Conservation (phyloP, 768 basidiomycete genomes). For the Lentinula guzmanii region DNA sequence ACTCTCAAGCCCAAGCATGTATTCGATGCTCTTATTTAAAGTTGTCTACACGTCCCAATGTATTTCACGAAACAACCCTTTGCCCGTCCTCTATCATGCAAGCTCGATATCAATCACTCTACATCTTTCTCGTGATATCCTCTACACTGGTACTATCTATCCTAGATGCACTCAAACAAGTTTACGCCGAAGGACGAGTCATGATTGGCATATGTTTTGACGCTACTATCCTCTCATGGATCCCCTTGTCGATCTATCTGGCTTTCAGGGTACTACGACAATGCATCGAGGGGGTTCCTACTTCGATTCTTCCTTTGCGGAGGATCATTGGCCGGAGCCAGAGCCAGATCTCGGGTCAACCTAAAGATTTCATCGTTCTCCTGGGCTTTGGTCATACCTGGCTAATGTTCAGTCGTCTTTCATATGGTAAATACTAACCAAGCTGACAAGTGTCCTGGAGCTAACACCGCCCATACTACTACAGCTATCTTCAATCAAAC, state of each 20-base stretch:
- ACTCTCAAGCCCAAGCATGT: too few species aligned
- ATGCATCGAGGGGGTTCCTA: background rate
- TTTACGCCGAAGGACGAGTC: too few species aligned
- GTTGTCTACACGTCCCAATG: too few species aligned
- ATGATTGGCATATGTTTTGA: too few species aligned
- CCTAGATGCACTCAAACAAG: too few species aligned
- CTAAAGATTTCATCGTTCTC: background rate
- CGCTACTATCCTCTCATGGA: too few species aligned
- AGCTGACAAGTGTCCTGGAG: background rate
- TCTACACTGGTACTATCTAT: background rate
- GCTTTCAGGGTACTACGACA: too few species aligned
- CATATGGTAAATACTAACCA: background rate
- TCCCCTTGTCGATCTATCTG: too few species aligned
- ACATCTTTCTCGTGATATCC: background rate
- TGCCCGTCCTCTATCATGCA: too few species aligned
- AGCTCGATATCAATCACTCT: background rate
- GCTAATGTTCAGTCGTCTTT: background rate
- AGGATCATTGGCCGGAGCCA: background rate
- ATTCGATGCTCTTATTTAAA: too few species aligned
- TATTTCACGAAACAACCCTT: too few species aligned
- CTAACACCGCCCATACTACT: background rate
- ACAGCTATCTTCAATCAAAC: background rate
- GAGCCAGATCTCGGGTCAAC: background rate
- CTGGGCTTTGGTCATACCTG: background rate
- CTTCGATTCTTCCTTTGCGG: background rate